Conservation (phyloP, 2,329 filamentous ascomycete species). For the Dactylellina parvicollis region DNA sequence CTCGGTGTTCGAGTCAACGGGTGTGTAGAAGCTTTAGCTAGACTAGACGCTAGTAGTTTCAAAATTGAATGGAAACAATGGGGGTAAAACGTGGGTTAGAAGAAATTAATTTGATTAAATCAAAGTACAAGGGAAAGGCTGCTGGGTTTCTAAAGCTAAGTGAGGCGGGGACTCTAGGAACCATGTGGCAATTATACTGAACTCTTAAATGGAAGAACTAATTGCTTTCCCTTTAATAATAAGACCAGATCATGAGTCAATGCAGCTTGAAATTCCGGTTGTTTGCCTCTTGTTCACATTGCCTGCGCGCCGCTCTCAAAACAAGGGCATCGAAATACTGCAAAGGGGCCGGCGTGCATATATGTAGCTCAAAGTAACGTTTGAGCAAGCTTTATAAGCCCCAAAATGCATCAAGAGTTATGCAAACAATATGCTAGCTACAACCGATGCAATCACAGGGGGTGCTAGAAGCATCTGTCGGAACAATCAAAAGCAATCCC, state of each 20-base stretch:
- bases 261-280: constrained; percentile 27
- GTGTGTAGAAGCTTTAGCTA: too few relatives aligned
- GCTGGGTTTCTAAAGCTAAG: not conserved
- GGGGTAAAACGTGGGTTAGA: not conserved
- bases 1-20: too few relatives aligned
- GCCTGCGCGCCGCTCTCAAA: not conserved
- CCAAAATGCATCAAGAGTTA: constrained; percentile 23
- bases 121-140: too few relatives aligned
- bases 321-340: constrained; percentile 28
- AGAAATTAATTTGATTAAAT: not conserved
- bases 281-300: constrained; percentile 24
- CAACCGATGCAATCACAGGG: constrained; percentile 28
- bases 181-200: constrained; percentile 7
- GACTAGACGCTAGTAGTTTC: too few relatives aligned
- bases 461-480: constrained; percentile 29
- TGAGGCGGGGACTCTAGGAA: not conserved
- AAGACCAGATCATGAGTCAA: constrained; percentile 49
- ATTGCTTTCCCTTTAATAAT: constrained; percentile 20
- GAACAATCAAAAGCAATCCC: constrained; percentile 38
- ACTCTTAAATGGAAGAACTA: constrained; percentile 16
- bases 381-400: constrained; percentile 25
- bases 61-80: not conserved
- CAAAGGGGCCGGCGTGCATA: constrained; percentile 30
- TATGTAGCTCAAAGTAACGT: constrained; percentile 18
- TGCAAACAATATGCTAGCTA: constrained; percentile 43